Evolutionary conservation across 2,329 filamentous ascomycete genomes (phyloP).

Genomic region (Clonostachys solani): DNA sequence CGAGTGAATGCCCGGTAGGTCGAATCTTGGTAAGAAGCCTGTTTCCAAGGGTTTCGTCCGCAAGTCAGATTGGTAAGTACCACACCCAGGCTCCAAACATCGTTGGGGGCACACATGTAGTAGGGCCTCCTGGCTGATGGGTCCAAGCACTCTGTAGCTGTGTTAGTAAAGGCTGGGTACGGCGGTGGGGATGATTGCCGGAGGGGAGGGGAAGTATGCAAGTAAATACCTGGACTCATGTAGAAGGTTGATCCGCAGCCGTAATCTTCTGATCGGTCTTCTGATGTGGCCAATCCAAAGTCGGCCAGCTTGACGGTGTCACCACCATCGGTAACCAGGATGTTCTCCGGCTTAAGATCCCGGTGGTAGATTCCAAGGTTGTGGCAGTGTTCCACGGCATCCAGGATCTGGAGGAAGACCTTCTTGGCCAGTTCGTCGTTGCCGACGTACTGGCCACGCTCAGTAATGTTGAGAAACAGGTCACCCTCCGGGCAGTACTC

Average conservation of each 20-base stretch:
- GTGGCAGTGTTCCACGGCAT: conserved; percentile 96
- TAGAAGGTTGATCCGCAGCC: conserved; percentile 98
- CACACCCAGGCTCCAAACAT: conserved; percentile 97
- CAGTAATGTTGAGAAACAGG: conserved; percentile 95
- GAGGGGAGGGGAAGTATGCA: conserved; percentile 8
- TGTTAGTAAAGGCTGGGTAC: neutral
- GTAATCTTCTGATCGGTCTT: conserved; percentile 84
- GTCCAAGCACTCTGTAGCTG: conserved; percentile 74
- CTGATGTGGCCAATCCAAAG: conserved; percentile 89
- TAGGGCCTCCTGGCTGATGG: conserved; percentile 69
- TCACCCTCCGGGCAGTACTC: conserved; percentile 98
- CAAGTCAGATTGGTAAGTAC: conserved; percentile 97
- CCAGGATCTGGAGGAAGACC: conserved; percentile 91
- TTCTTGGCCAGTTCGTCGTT: conserved; percentile 84
- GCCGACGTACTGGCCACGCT: conserved; percentile 87
- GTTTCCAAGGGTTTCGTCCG: conserved; percentile 98
- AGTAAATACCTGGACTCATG: conserved; percentile 89
- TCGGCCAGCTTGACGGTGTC: conserved; percentile 93
- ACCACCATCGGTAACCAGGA: conserved; percentile 84
- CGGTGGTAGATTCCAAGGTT: conserved; percentile 90
- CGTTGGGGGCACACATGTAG: conserved; percentile 91
- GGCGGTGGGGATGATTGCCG: neutral
- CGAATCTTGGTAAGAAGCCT: conserved; percentile 87
- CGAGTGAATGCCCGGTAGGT: conserved; percentile 89
- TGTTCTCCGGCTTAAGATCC: conserved; percentile 97